Percentiles rank a stretch among this genome's conserved stretches.
Evolutionary conservation across 75 land plant species (phyloP).

Genomic region (Isoetes taiwanensis): DNA sequence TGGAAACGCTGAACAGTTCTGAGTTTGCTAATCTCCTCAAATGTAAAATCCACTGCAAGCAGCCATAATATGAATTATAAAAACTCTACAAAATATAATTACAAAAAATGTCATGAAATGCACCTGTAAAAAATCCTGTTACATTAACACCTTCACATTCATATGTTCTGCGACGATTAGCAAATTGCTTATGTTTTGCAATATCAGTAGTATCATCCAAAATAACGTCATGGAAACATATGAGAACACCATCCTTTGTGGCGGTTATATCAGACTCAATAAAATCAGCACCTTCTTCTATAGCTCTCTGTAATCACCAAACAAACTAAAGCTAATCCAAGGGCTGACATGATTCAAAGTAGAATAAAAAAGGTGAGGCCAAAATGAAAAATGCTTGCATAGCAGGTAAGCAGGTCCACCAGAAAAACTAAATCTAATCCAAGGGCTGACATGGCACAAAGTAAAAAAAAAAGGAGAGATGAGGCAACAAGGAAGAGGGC

Average conservation of each 20-base stretch:
- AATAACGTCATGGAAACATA: conserved; percentile 75
- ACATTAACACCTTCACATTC: conserved; percentile 50
- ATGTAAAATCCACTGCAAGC: conserved; percentile 80
- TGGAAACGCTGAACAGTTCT: conserved; percentile 51
- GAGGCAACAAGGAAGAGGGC: background rate
- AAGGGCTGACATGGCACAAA: background rate
- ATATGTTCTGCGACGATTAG: conserved; percentile 52
- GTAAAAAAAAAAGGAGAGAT: background rate
- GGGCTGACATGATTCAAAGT: background rate
- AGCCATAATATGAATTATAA: background rate
- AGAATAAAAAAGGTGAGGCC: background rate
- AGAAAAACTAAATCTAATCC: background rate
- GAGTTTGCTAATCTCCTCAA: conserved; percentile 49
- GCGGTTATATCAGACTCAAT: conserved; percentile 79
- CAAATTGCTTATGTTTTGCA: conserved; percentile 47
- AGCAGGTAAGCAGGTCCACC: background rate
- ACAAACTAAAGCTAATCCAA: background rate
- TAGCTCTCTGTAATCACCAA: conserved; percentile 41
- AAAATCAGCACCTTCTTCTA: conserved; percentile 87
- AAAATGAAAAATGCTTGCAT: background rate
- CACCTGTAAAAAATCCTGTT: conserved; percentile 71
- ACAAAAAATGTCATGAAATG: no score
- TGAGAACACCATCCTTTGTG: conserved; percentile 68
- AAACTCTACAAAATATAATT: background rate
- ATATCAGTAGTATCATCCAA: conserved; percentile 67